Conservation (phyloP, 768 basidiomycete species). For the Cubamyces sp. region DNA sequence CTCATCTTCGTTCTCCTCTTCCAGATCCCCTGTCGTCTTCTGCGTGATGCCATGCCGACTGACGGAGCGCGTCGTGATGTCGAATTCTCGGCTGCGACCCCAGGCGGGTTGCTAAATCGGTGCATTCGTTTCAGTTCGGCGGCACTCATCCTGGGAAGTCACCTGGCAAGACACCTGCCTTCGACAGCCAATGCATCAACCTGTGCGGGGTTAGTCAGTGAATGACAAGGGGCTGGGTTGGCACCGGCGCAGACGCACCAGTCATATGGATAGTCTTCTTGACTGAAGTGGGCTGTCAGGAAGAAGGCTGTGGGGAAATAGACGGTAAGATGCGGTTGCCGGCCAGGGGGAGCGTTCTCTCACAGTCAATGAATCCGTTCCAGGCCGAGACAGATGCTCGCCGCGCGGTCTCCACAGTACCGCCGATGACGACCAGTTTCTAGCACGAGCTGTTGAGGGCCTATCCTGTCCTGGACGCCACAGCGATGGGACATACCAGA, state of each 20-base stretch:
- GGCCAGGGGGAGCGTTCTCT: slow-evolving; percentile 28
- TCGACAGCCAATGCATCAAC: slow-evolving; percentile 89
- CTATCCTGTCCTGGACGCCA: neutral
- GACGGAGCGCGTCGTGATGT: slow-evolving; percentile 81
- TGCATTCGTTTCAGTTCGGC: slow-evolving; percentile 19
- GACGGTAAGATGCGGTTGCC: slow-evolving; percentile 12
- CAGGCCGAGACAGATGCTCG: slow-evolving; percentile 82
- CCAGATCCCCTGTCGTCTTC: slow-evolving; percentile 73
- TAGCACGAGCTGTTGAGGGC: slow-evolving; percentile 32
- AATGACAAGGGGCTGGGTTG: slow-evolving; percentile 21
- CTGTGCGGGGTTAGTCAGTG: slow-evolving; percentile 41
- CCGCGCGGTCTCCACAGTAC: slow-evolving; percentile 85
- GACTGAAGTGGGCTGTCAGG: slow-evolving; percentile 86
- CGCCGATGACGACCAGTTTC: slow-evolving; percentile 92
- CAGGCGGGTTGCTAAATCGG: slow-evolving; percentile 80
- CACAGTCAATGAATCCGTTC: slow-evolving; percentile 90
- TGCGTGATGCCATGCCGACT: slow-evolving; percentile 67
- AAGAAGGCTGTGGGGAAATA: slow-evolving; percentile 65
- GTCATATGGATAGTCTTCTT: slow-evolving; percentile 87
- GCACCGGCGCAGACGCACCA: slow-evolving; percentile 50
- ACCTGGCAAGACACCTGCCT: slow-evolving; percentile 43
- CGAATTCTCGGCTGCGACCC: slow-evolving; percentile 87
- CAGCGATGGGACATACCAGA: slow-evolving; percentile 50
- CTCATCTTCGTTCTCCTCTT: slow-evolving; percentile 74
- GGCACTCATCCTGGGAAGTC: slow-evolving; percentile 12